Base-by-base conservation (phyloP, 768 basidiomycete genomes). In the Rhizopogon salebrosus region DNA sequence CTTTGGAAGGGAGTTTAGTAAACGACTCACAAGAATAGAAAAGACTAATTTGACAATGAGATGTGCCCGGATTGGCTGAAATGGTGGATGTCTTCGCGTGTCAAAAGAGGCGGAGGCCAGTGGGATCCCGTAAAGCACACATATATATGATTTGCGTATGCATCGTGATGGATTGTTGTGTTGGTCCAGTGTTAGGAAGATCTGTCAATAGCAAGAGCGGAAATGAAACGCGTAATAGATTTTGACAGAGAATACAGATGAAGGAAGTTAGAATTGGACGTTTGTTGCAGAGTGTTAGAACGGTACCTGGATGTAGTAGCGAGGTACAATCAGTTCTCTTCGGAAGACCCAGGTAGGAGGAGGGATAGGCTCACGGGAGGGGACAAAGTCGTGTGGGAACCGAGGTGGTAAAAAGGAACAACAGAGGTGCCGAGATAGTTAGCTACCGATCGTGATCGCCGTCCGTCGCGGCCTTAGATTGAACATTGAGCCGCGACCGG, bases 381-480 rank as follows among this genome's bases (percentile, higher is more conserved):
- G 10, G 10, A 22, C 11, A 16, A 43, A n/a, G n/a, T n/a, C n/a
- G n/a, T n/a, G n/a, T n/a, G n/a, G 26, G 41, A 29, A 1, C 24
- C n/a, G n/a, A 23, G 8, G n/a, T n/a, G 8, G 16, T 3, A 41
- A n/a, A 41, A 41, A 41, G 24, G 41, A 24, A 4, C 24, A 9
- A 6, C 18, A n/a, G 42, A 43, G 26, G 26, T n/a, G 27, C 42
- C 39, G 39, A 41, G 41, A 7, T 16, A 34, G 11, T 34, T 34
- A 26, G 41, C 41, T 23, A 41, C 41, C 43, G 43, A 45, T 45
- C 43, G 43, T 45, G 43, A 45, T 45, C 43, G 43, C 43, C 43
- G 43, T 31, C 29, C 11, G 7, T 43, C 39, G 41, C 49, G 41
- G 20, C 22, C 41, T 49, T 43, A 29, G 50, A 43, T 51, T 54